Percentiles rank a stretch among this genome's conserved stretches.
phyloP scores from a whole-genome alignment of 768 basidiomycete species.

The Tricholoma hemisulphureum region DNA sequence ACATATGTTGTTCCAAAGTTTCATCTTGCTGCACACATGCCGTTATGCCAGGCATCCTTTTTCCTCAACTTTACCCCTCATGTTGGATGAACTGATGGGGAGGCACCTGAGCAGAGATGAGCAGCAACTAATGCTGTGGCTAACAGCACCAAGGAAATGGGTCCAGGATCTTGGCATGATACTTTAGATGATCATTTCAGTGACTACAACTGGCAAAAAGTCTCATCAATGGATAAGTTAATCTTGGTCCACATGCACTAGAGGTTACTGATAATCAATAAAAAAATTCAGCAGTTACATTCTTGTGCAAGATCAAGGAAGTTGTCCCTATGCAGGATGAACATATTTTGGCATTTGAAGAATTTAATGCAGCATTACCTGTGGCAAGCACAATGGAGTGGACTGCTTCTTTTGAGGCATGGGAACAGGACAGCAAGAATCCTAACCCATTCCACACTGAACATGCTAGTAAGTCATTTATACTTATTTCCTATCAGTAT shows the following conservation, averaged over 20 bases:
- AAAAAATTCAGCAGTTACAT: background rate
- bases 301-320: constrained; percentile 13
- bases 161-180: constrained; percentile 21
- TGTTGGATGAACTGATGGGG: constrained; percentile 19
- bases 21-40: constrained; percentile 24
- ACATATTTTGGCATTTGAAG: background rate
- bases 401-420: background rate
- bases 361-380: background rate
- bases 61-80: constrained; percentile 21
- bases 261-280: background rate
- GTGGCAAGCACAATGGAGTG: background rate
- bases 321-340: background rate
- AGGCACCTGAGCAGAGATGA: constrained; percentile 23
- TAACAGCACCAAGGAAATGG: constrained; percentile 25
- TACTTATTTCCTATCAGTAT: background rate
- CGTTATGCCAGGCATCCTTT: constrained; percentile 19
- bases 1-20: constrained; percentile 33
- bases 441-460: constrained; percentile 2
- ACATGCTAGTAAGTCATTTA: background rate
- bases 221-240: constrained; percentile 16
- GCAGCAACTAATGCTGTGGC: constrained; percentile 17
- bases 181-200: constrained; percentile 24
- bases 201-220: constrained; percentile 27
- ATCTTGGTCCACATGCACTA: background rate
- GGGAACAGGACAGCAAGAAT: constrained; percentile 3